phyloP scores from a whole-genome alignment of 768 basidiomycete genomes.

The Tricholoma flavovirens region DNA sequence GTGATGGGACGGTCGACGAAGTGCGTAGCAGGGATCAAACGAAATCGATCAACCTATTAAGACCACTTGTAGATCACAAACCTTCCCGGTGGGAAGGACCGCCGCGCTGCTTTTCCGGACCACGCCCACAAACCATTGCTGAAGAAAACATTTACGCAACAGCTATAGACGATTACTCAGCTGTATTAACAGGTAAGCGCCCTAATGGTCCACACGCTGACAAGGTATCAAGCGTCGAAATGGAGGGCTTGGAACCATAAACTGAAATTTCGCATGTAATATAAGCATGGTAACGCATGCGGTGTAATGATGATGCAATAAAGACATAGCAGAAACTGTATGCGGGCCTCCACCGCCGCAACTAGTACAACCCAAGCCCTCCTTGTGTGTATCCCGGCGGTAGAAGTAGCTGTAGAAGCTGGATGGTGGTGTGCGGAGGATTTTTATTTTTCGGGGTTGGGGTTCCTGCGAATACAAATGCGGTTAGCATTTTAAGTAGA shows the following conservation, averaged over 20 bases:
- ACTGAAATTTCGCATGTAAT: conserved; percentile 14
- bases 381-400: conserved; percentile 1
- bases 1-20: too few species aligned
- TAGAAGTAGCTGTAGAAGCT: not conserved
- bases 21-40: too few species aligned
- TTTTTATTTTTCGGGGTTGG: conserved; percentile 58
- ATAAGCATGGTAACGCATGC: not conserved
- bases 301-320: conserved; percentile 5
- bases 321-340: not conserved
- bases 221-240: not conserved
- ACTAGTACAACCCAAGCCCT: conserved; percentile 3
- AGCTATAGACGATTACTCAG: not conserved
- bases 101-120: too few species aligned
- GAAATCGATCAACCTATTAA: too few species aligned
- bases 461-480: conserved; percentile 40
- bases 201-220: too few species aligned
- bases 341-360: conserved; percentile 1
- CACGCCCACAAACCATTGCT: too few species aligned
- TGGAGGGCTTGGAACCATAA: conserved; percentile 11
- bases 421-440: not conserved
- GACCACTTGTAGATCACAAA: too few species aligned
- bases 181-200: not conserved
- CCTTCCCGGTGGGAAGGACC: too few species aligned
- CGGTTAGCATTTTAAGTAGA: conserved; percentile 15
- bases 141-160: not conserved